phyloP scores from a whole-genome alignment of 345 rosid genomes.

The Balakata baccata region DNA sequence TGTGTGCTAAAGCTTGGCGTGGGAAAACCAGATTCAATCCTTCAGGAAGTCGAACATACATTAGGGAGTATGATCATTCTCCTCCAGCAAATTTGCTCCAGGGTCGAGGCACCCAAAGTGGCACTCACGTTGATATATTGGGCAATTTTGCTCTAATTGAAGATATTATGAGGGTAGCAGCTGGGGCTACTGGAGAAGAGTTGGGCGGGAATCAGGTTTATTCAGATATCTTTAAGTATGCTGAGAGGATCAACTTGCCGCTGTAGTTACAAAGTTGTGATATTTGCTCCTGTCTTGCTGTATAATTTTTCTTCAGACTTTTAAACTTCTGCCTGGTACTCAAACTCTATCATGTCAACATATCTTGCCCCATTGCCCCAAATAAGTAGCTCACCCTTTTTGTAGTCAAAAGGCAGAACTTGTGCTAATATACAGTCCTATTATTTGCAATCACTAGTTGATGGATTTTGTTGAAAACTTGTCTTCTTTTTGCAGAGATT shows the following conservation, averaged over 20 bases:
- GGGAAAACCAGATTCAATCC: constrained; percentile 95
- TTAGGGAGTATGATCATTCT: constrained; percentile 76
- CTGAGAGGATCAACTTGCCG: constrained; percentile 62
- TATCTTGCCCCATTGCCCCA: neutral
- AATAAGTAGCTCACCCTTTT: too few relatives aligned
- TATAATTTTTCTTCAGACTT: neutral
- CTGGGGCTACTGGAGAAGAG: constrained; percentile 77
- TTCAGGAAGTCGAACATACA: constrained; percentile 61
- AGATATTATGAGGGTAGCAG: constrained; percentile 77
- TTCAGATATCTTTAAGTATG: constrained; percentile 82
- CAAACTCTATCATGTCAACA: neutral
- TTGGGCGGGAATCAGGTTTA: constrained; percentile 80
- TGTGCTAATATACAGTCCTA: neutral
- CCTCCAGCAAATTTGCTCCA: constrained; percentile 86
- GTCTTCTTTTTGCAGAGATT: neutral
- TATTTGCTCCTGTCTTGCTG: neutral
- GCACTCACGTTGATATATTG: constrained; percentile 92
- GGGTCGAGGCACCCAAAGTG: constrained; percentile 91
- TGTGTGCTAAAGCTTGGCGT: constrained; percentile 96
- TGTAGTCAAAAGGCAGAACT: neutral
- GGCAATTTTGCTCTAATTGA: constrained; percentile 93
- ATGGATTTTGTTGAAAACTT: neutral
- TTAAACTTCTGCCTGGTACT: neutral
- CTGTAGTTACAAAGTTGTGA: constrained; percentile 32
- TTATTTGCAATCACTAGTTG: neutral